A percentile compares a stretch with the other conserved stretches of the same genome.
These are phyloP conservation scores for Coemansia sp. DNA, from an alignment of 192 early-diverging fungal genomes.

Conservation along the genomic window DNA sequence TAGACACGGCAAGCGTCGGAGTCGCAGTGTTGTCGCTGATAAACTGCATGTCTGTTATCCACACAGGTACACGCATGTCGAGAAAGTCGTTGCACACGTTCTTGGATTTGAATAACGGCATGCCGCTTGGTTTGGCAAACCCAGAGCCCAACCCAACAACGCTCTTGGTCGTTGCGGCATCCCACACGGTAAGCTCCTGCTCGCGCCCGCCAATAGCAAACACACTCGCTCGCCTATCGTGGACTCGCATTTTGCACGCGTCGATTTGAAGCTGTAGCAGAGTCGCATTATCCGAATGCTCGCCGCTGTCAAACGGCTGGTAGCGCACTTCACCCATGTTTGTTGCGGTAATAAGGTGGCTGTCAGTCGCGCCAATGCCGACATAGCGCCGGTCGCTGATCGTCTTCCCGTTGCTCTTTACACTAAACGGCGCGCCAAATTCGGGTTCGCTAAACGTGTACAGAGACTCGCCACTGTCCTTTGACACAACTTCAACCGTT, in stretches of 20 bases:
- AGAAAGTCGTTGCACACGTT: conserved; percentile 81
- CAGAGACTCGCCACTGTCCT: conserved; percentile 10
- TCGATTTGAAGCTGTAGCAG: conserved; percentile 49
- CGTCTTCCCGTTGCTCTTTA: conserved; percentile 26
- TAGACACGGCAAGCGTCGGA: conserved; percentile 60
- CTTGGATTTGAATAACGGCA: conserved; percentile 73
- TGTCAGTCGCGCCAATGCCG: conserved; percentile 14
- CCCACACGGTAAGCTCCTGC: conserved; percentile 77
- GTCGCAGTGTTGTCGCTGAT: conserved; percentile 45
- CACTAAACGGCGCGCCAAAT: conserved; percentile 13
- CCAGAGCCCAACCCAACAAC: not conserved
- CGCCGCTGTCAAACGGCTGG: conserved; percentile 14
- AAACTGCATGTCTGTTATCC: conserved; percentile 84
- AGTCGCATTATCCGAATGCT: conserved; percentile 5
- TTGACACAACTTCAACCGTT: conserved; percentile 21
- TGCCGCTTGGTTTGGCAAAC: conserved; percentile 19
- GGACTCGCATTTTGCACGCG: conserved; percentile 67
- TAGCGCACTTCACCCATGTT: conserved; percentile 45
- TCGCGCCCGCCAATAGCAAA: conserved; percentile 86
- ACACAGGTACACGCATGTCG: conserved; percentile 80
- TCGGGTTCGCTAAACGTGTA: conserved; percentile 16
- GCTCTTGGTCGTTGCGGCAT: conserved; percentile 15
- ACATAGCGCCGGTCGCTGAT: conserved; percentile 25
- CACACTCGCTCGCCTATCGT: conserved; percentile 59
- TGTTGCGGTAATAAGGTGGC: conserved; percentile 30